These are phyloP conservation scores for Aphanomyces cochlioides DNA, from an alignment of 352 stramenopile species.

Conservation along the genomic window DNA sequence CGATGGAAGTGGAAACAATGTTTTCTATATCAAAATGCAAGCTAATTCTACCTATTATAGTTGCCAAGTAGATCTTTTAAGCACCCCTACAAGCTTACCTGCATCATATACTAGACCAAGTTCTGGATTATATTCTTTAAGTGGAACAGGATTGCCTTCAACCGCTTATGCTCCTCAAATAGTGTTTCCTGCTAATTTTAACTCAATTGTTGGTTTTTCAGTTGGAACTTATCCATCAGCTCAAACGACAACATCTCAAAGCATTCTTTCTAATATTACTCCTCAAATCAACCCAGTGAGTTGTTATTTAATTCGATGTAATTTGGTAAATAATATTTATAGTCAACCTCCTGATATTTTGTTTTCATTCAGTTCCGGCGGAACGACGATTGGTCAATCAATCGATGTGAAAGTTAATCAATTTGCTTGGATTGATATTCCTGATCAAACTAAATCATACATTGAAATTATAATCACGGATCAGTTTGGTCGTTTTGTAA, in stretches of 20 bases:
- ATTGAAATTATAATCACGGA: conserved; percentile 2
- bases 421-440: not conserved
- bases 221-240: not conserved
- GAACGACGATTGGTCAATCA: conserved; percentile 1
- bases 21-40: conserved; percentile 6
- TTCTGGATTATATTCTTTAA: conserved; percentile 5
- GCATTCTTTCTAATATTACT: not conserved
- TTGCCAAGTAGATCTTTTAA: not conserved
- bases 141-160: conserved; percentile 1
- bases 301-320: conserved; percentile 1
- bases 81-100: not conserved
- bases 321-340: conserved; percentile 6
- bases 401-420: not conserved
- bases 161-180: not conserved
- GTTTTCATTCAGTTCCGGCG: not conserved
- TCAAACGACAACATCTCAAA: not conserved
- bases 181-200: not conserved
- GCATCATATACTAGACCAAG: not conserved
- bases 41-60: not conserved
- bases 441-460: not conserved
- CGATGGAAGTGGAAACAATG: not conserved
- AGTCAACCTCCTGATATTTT: not conserved
- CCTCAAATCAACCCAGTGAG: conserved; percentile 1
- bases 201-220: not conserved
- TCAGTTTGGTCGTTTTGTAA: not conserved